Base-by-base conservation (phyloP, 78 protist genomes). In the Bigelowiella natans region DNA sequence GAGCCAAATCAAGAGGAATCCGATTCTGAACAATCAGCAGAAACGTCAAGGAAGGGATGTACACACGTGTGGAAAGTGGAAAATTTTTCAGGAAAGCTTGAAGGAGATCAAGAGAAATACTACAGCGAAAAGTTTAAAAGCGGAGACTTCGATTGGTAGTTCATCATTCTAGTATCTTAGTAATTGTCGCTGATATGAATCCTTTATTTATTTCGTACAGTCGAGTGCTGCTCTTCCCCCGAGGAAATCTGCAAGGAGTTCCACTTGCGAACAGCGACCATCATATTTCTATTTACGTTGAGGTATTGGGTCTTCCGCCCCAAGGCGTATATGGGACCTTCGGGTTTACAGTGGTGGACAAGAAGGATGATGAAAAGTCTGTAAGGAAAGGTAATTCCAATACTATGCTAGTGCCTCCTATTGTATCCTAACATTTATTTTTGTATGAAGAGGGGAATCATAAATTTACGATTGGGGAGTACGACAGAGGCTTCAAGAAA, bases 401-500 rank as follows among this genome's bases (percentile, higher is more conserved):
- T 30, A 83, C 18, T 18, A 51, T 18, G 7, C 73, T 7, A 51
- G 34, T 26, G 18, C 73, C 18, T 51, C 34, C 18, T 7, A 18
- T 51, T 7, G 73, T 18, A 7, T 51, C 34, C 7, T 51, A 51
- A 51, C 7, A 26, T 51, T 51, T 83, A 83, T 28, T 26, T 31
- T 30, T 36, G 88, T 30, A 26, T 34, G 82, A 39, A 88, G 94
- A 92, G 0, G 94, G 92, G 0, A 36, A 63, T 38, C 88, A 92
- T 3, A 83, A 31, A 1, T 93, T 93, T 39, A 86, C 0, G 7
- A 0, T n/a, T 37, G 82, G 38, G 30, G 94, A 92, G 0, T 31
- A 51, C 64, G 94, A 93, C 37, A 91, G 94, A 93, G 94, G 94
- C 39, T 93, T 93, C 86, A 31, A 73, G 26, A 64, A 91, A 82